Evolutionary conservation across 2,329 filamentous ascomycete species (phyloP).

Genomic region (Paecilomyces niveus): DNA sequence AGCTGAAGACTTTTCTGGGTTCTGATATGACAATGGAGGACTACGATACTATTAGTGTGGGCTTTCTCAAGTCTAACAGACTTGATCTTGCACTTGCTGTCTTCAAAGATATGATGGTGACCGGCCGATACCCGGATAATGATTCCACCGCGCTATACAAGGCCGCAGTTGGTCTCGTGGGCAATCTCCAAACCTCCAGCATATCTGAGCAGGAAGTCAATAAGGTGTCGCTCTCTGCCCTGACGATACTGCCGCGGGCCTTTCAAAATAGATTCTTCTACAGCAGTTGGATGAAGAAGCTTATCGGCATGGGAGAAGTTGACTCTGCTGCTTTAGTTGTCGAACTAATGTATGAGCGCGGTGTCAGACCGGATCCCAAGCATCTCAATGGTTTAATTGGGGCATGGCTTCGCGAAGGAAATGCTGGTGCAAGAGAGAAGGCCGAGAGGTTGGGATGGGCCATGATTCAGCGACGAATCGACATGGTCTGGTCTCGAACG

Average conservation of each 20-base stretch:
- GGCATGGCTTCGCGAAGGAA: conserved; percentile 64
- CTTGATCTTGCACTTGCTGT: conserved; percentile 63
- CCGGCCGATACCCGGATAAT: conserved; percentile 41
- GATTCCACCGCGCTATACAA: conserved; percentile 40
- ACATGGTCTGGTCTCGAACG: conserved; percentile 48
- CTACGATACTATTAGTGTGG: conserved; percentile 67
- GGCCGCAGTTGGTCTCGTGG: conserved; percentile 31
- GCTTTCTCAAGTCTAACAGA: conserved; percentile 61
- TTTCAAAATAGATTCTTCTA: conserved; percentile 73
- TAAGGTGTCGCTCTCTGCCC: conserved; percentile 40
- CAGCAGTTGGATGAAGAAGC: conserved; percentile 79
- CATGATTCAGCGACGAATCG: conserved; percentile 65
- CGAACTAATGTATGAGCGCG: conserved; percentile 64
- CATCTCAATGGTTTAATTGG: conserved; percentile 78
- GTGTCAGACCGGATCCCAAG: conserved; percentile 61
- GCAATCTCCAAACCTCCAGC: conserved; percentile 34
- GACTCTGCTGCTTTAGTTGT: conserved; percentile 67
- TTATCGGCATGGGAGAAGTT: conserved; percentile 65
- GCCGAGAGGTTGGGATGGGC: conserved; percentile 66
- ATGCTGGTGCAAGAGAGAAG: conserved; percentile 46
- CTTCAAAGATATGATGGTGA: conserved; percentile 85
- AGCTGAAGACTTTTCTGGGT: conserved; percentile 55
- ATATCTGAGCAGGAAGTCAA: conserved; percentile 39
- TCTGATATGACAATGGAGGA: conserved; percentile 60
- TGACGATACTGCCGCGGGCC: conserved; percentile 46